These are phyloP conservation scores for Cymodocea nodosa DNA, from an alignment of 116 monocot species.

Conservation along the genomic window DNA sequence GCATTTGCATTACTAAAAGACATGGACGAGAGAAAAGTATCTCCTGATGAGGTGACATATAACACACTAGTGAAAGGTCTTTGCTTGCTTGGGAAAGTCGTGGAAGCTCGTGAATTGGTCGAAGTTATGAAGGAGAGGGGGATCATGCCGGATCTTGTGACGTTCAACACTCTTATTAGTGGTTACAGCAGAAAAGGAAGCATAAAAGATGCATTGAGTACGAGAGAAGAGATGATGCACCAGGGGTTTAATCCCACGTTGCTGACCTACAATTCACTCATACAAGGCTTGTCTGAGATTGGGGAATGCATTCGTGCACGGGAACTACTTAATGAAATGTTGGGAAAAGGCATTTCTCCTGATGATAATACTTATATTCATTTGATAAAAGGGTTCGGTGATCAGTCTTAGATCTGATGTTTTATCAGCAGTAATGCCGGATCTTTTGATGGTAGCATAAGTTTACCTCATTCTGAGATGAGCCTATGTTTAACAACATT, in stretches of 20 bases:
- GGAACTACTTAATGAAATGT: slow-evolving; percentile 67
- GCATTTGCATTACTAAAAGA: slow-evolving; percentile 52
- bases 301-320: slow-evolving; percentile 56
- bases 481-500: no score
- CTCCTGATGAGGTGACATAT: slow-evolving; percentile 74
- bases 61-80: slow-evolving; percentile 75
- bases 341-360: slow-evolving; percentile 43
- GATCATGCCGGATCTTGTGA: slow-evolving; percentile 69
- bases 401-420: background rate
- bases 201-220: slow-evolving; percentile 39
- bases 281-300: slow-evolving; percentile 56
- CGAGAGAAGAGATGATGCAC: slow-evolving; percentile 54
- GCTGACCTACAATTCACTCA: slow-evolving; percentile 76
- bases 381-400: slow-evolving; percentile 36
- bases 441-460: no score
- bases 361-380: slow-evolving; percentile 67
- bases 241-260: slow-evolving; percentile 67
- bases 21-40: slow-evolving; percentile 46
- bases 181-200: slow-evolving; percentile 74
- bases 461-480: no score
- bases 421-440: no score
- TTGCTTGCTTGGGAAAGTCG: slow-evolving; percentile 56
- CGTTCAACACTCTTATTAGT: slow-evolving; percentile 83
- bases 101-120: slow-evolving; percentile 49
- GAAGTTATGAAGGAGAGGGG: slow-evolving; percentile 57